These are phyloP conservation scores for Hymenochaete sp. DNA, from an alignment of 1,284 basidiomycete genomes.

Conservation along the genomic window DNA sequence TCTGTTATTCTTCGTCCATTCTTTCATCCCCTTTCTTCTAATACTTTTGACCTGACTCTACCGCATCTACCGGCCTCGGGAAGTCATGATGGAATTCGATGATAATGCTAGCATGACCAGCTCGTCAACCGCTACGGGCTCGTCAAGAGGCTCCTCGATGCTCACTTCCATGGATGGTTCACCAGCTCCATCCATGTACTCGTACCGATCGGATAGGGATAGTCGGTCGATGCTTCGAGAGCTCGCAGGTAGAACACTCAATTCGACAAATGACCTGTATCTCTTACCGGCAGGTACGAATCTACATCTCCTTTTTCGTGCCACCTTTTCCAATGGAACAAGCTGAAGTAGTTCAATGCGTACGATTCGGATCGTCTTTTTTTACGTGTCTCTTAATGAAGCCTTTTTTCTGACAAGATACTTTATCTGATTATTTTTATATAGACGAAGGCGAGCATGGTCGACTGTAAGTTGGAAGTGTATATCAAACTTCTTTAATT, in stretches of 20 bases:
- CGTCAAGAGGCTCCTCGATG: constrained; percentile 7
- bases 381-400: not conserved
- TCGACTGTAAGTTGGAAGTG: constrained; percentile 13
- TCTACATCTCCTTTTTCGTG: no score
- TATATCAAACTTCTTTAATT: not conserved
- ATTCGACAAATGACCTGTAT: constrained; percentile 19
- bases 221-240: constrained; percentile 16
- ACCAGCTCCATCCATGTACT: constrained; percentile 18
- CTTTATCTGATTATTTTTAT: not conserved
- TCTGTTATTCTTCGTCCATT: not conserved
- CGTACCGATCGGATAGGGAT: constrained; percentile 17
- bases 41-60: no score
- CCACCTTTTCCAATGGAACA: no score
- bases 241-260: constrained; percentile 15
- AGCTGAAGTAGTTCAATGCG: no score
- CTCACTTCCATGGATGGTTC: constrained; percentile 14
- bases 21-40: not conserved
- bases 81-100: constrained; percentile 4
- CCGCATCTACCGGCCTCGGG: constrained; percentile 9
- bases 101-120: constrained; percentile 6
- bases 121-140: constrained; percentile 6
- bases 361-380: no score
- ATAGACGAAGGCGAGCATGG: constrained; percentile 17
- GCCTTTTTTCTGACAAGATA: not conserved
- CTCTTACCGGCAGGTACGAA: constrained; percentile 16